Base-by-base conservation (phyloP, 768 basidiomycete genomes). In the Trametes cubensis region DNA sequence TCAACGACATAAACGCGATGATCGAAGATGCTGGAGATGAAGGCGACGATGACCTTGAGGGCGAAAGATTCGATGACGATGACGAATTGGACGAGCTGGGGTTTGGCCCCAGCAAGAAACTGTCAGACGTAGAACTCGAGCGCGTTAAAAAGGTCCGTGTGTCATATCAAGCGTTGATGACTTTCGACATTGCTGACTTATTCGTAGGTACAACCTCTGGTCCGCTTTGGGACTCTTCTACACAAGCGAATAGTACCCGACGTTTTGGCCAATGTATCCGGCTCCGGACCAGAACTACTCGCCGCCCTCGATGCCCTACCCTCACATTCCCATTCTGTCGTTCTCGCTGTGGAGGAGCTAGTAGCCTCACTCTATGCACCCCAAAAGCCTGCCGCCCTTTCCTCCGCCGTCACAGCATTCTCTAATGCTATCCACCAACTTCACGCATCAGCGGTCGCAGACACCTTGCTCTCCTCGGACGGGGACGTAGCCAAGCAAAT, bases 341-440 rank as follows among this genome's bases (percentile, higher is more conserved):
- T 87, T 18, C 70, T 79, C 50, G 78, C 81, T 3, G 79, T 83
- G 4, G 90, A 92, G 69, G 87, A 92, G 42, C 75, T 91, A 55
- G 80, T 87, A 21, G 79, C 87, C n/a, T 75, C 85, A 2, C 74
- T 89, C 42, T 89, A 92, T 69, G 63, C 82, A 0, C 87, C 88
- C 5, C 89, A 92, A 67, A 79, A 85, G 59, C 69, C 71, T 0
- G 67, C 68, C 1, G 72, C 77, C 38, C 72, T 90, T 53, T 65
- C 67, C 11, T 66, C 71, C 13, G 79, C 83, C 55, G 64, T 85
- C 28, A 61, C 68, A 5, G 62, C 76, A 0, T 77, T 85, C 47
- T 68, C 74, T 45, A 67, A 67, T 7, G 70, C 78, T 38, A 74
- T 83, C 13, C 65, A 73, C 21, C 67, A 69, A 1, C 69, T 88